These are phyloP conservation scores for Microcera coccophila DNA, from an alignment of 2,329 filamentous ascomycete species.

Conservation along the genomic window DNA sequence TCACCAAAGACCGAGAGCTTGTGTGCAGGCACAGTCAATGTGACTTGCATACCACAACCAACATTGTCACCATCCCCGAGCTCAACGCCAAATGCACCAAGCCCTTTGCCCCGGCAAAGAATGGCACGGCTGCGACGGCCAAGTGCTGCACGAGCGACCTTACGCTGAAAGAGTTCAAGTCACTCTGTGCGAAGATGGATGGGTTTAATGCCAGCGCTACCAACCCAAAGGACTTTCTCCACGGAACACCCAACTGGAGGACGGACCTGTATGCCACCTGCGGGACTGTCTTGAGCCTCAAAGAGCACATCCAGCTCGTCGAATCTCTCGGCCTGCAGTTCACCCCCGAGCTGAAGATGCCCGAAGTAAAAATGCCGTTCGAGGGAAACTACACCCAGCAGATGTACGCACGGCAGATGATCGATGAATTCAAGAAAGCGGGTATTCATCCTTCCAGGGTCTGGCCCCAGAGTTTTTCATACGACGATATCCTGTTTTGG, in stretches of 20 bases:
- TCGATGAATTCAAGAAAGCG: conserved; percentile 55
- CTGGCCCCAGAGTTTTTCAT: conserved; percentile 63
- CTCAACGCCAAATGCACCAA: conserved; percentile 61
- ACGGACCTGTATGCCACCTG: conserved; percentile 65
- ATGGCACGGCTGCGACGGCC: conserved; percentile 51
- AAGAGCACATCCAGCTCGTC: conserved; percentile 59
- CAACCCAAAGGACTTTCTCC: conserved; percentile 54
- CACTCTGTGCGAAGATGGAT: conserved; percentile 69
- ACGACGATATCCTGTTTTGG: conserved; percentile 64
- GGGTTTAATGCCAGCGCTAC: conserved; percentile 55
- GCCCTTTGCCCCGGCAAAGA: conserved; percentile 55
- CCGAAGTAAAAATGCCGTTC: conserved; percentile 68
- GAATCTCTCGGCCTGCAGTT: conserved; percentile 58
- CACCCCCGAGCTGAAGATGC: conserved; percentile 65
- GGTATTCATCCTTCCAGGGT: conserved; percentile 52
- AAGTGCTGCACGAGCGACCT: conserved; percentile 71
- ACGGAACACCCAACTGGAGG: conserved; percentile 57
- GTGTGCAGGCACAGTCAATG: conserved; percentile 66
- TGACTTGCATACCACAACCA: conserved; percentile 65
- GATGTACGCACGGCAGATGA: conserved; percentile 60
- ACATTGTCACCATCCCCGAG: conserved; percentile 59
- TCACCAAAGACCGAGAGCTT: conserved; percentile 61
- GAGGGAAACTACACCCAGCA: conserved; percentile 59
- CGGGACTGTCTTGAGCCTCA: conserved; percentile 57
- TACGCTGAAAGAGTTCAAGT: conserved; percentile 63